Conservation (phyloP, 495 filamentous ascomycete genomes). For the Aspergillus steynii region DNA sequence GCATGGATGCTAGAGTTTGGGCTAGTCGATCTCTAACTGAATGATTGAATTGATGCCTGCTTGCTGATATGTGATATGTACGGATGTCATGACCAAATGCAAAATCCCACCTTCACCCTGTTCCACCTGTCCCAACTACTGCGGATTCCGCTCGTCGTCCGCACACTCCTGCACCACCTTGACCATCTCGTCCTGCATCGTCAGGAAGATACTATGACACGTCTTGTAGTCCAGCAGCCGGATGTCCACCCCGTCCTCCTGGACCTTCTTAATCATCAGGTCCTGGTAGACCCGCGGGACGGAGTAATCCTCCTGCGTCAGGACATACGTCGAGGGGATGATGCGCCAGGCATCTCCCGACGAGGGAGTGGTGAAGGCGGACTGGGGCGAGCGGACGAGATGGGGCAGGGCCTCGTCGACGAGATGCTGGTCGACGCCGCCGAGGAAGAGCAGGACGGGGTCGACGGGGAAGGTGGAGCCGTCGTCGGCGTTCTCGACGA, state of each 20-base stretch:
- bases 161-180: conserved; percentile 18
- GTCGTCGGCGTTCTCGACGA: conserved; percentile 21
- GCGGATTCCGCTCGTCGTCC: conserved; percentile 15
- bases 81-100: too few species aligned
- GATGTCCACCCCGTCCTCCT: conserved; percentile 24
- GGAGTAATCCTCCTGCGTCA: conserved; percentile 32
- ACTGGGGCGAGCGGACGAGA: conserved; percentile 34
- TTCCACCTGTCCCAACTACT: too few species aligned
- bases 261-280: conserved; percentile 30
- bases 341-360: conserved; percentile 35
- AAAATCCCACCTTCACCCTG: too few species aligned
- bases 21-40: too few species aligned
- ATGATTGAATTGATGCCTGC: too few species aligned
- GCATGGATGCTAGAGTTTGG: too few species aligned
- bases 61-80: too few species aligned
- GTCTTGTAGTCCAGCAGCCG: conserved; percentile 28
- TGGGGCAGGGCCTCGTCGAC: conserved; percentile 23
- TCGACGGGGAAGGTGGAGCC: conserved; percentile 22
- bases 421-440: conserved; percentile 21
- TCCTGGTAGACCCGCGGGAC: conserved; percentile 37
- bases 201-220: conserved; percentile 34
- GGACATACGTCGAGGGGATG: conserved; percentile 40
- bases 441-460: conserved; percentile 28
- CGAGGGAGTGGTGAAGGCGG: conserved; percentile 20
- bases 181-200: conserved; percentile 25